phyloP scores from a whole-genome alignment of 257 asterid genomes.

The Fraxinus americana region DNA sequence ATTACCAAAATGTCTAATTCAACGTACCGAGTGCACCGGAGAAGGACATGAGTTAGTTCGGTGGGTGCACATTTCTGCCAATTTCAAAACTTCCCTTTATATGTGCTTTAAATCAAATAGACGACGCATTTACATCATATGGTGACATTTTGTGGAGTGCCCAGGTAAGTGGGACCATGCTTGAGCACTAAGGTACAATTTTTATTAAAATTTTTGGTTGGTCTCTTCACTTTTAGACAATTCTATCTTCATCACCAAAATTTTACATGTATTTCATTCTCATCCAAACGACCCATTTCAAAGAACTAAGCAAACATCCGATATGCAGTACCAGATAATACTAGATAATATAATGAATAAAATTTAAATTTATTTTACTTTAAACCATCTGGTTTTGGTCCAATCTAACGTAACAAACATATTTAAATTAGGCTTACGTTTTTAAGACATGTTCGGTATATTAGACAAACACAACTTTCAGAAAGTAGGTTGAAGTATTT shows the following conservation, averaged over 20 bases:
- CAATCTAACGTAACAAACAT: background rate
- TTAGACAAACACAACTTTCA: background rate
- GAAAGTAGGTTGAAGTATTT: background rate
- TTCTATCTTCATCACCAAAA: background rate
- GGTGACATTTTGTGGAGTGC: conserved; percentile 8
- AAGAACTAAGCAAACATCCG: no score
- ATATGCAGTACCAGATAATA: no score
- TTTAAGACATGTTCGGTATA: background rate
- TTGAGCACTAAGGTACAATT: background rate
- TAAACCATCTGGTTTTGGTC: no score
- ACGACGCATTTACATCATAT: conserved; percentile 11
- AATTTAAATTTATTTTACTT: no score
- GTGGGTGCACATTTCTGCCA: conserved; percentile 31
- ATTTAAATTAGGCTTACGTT: no score
- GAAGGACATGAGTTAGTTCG: conserved; percentile 26
- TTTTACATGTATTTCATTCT: background rate
- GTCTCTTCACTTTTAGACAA: background rate
- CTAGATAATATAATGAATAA: no score
- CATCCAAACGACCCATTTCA: background rate
- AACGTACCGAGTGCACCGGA: background rate
- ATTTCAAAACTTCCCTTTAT: background rate
- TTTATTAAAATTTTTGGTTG: background rate
- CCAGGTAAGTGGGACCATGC: background rate
- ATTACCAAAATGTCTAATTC: background rate
- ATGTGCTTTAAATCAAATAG: background rate